Evolutionary conservation across 768 basidiomycete genomes (phyloP).

Genomic region (Podaxis sp.): DNA sequence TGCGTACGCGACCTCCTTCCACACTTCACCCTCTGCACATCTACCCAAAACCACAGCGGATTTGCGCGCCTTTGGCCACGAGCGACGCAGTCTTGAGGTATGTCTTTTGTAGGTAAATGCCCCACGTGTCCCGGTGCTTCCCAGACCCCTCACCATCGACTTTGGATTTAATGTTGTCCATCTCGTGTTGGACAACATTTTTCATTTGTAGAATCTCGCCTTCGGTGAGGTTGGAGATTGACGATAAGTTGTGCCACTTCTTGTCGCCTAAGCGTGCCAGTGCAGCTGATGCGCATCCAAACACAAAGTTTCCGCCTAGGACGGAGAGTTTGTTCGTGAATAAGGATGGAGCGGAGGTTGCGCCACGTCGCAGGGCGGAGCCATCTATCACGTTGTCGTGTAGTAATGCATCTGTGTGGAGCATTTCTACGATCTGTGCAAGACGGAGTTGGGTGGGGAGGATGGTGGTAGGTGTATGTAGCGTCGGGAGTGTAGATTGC

Average conservation of each 20-base stretch:
- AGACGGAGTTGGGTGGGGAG: constrained; percentile 89
- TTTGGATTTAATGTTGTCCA: constrained; percentile 21
- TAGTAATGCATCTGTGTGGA: constrained; percentile 92
- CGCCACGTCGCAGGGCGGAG: constrained; percentile 74
- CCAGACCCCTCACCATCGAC: constrained; percentile 22
- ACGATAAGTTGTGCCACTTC: constrained; percentile 92
- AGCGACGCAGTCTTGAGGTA: constrained; percentile 93
- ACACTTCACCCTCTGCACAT: constrained; percentile 75
- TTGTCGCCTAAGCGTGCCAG: constrained; percentile 74
- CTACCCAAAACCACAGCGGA: constrained; percentile 90
- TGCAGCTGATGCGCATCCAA: constrained; percentile 82
- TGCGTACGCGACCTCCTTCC: constrained; percentile 93
- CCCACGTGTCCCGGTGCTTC: constrained; percentile 54
- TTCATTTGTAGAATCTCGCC: constrained; percentile 90
- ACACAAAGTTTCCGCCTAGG: constrained; percentile 87
- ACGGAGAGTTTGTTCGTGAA: constrained; percentile 90
- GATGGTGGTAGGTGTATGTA: constrained; percentile 28
- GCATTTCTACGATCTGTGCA: constrained; percentile 94
- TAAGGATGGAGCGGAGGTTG: constrained; percentile 73
- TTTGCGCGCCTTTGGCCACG: constrained; percentile 86
- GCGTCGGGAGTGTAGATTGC: constrained; percentile 3
- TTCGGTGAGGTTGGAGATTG: constrained; percentile 84
- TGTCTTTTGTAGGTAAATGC: constrained; percentile 86
- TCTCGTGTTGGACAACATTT: constrained; percentile 43
- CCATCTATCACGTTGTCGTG: constrained; percentile 95